These are phyloP conservation scores for Colletotrichum truncatum DNA, from an alignment of 2,329 filamentous ascomycete genomes.

Conservation along the genomic window DNA sequence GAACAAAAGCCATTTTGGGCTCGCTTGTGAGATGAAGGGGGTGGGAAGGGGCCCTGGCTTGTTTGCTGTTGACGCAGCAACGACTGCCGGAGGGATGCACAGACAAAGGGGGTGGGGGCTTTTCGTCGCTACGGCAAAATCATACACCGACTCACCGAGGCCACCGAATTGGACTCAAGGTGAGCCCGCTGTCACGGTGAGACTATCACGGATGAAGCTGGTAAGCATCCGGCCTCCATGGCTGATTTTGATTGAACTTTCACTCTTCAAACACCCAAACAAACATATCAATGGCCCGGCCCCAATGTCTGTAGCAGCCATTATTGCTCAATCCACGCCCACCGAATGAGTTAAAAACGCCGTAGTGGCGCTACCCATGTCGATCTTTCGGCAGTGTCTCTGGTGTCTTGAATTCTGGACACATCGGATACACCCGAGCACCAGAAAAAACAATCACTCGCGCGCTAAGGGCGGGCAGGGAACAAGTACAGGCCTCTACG, in stretches of 20 bases:
- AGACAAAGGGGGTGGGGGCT: slow-evolving; percentile 27
- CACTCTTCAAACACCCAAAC: not conserved
- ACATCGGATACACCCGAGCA: not conserved
- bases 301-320: not conserved
- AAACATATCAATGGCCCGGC: not conserved
- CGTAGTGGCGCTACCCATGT: not conserved
- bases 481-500: too few relatives aligned
- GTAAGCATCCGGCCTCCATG: not conserved
- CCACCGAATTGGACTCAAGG: not conserved
- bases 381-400: not conserved
- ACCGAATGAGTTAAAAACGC: not conserved
- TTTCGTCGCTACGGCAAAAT: slow-evolving; percentile 27
- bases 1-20: slow-evolving; percentile 21
- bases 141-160: slow-evolving; percentile 12
- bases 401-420: not conserved
- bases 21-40: slow-evolving; percentile 32
- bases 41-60: slow-evolving; percentile 26
- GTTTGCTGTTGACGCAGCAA: slow-evolving; percentile 31
- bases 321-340: too few relatives aligned
- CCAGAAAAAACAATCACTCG: not conserved
- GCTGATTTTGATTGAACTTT: not conserved
- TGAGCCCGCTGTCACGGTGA: not conserved
- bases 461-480: too few relatives aligned
- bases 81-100: slow-evolving; percentile 18
- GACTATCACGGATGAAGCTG: not conserved